Evolutionary conservation across 2,329 filamentous ascomycete genomes (phyloP).

Genomic region (Graphilbum ipis-grandicollis): DNA sequence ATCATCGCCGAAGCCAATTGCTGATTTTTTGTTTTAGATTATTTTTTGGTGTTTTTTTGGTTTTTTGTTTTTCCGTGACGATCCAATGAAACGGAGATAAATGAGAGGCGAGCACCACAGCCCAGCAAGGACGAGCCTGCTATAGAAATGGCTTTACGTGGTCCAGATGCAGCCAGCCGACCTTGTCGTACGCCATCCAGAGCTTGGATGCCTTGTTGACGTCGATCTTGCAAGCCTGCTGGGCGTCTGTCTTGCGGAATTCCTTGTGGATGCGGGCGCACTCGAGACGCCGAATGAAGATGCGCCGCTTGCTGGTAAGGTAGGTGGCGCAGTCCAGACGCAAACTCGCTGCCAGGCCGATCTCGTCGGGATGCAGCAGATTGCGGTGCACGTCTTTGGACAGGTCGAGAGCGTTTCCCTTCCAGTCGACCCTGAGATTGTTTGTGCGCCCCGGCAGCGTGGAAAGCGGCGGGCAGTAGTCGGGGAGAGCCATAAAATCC

Average conservation of each 20-base stretch:
- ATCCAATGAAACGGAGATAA: too few relatives aligned
- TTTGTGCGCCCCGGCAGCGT: slow-evolving; percentile 51
- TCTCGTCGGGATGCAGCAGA: slow-evolving; percentile 63
- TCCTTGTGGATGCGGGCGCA: slow-evolving; percentile 54
- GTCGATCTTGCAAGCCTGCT: slow-evolving; percentile 95
- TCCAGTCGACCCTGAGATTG: slow-evolving; percentile 73
- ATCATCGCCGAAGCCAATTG: not conserved
- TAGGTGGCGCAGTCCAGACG: slow-evolving; percentile 78
- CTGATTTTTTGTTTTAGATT: too few relatives aligned
- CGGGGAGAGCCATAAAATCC: slow-evolving; percentile 53
- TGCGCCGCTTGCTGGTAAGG: slow-evolving; percentile 79
- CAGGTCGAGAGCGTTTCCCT: slow-evolving; percentile 62
- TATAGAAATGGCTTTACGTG: slow-evolving; percentile 19
- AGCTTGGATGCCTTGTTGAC: slow-evolving; percentile 94
- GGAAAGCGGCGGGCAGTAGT: slow-evolving; percentile 53
- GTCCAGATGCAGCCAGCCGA: slow-evolving; percentile 56
- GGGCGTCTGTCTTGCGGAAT: slow-evolving; percentile 88
- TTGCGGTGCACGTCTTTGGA: slow-evolving; percentile 50
- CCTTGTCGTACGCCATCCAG: slow-evolving; percentile 75
- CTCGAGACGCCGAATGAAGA: slow-evolving; percentile 63
- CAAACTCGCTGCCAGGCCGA: slow-evolving; percentile 58
- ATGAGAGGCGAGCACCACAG: too few relatives aligned
- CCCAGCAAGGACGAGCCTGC: not conserved
- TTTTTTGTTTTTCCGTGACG: too few relatives aligned
- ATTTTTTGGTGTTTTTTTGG: too few relatives aligned